Percentiles rank a stretch among this genome's conserved stretches.
Evolutionary conservation across 257 asterid genomes (phyloP).

Genomic region (Ocimum tenuiflorum): DNA sequence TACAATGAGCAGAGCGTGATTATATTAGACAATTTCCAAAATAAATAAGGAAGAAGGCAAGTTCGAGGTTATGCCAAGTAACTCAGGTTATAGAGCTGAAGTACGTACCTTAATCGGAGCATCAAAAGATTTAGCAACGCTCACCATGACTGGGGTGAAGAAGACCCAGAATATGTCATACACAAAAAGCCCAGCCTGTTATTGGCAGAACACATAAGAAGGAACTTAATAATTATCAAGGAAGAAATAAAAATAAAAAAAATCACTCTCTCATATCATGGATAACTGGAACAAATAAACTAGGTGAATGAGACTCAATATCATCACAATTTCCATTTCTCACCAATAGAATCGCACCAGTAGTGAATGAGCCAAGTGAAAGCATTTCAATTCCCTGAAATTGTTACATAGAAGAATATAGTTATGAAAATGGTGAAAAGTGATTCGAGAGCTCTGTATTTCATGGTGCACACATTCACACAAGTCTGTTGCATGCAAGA

Average conservation of each 20-base stretch:
- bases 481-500: too few relatives aligned
- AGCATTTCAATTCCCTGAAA: constrained; percentile 95
- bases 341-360: constrained; percentile 96
- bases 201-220: constrained; percentile 1
- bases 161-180: constrained; percentile 97
- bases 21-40: constrained; percentile 4
- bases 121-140: constrained; percentile 93
- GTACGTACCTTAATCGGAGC: constrained; percentile 85
- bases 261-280: neutral
- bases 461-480: too few relatives aligned
- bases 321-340: constrained; percentile 12
- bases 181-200: constrained; percentile 89
- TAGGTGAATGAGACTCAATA: neutral
- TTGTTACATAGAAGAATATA: constrained; percentile 1
- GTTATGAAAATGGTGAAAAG: neutral
- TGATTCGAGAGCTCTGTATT: neutral
- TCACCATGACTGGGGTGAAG: constrained; percentile 97
- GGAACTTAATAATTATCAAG: neutral
- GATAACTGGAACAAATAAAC: neutral
- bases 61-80: neutral
- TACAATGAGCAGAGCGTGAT: constrained; percentile 27
- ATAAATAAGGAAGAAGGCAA: neutral
- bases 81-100: neutral
- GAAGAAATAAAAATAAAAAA: too few relatives aligned
- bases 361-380: constrained; percentile 96